Evolutionary conservation across 441 rosid genomes (phyloP), one percentile per base, ranked within the genome.

Genomic region (Melastoma candidum): DNA sequence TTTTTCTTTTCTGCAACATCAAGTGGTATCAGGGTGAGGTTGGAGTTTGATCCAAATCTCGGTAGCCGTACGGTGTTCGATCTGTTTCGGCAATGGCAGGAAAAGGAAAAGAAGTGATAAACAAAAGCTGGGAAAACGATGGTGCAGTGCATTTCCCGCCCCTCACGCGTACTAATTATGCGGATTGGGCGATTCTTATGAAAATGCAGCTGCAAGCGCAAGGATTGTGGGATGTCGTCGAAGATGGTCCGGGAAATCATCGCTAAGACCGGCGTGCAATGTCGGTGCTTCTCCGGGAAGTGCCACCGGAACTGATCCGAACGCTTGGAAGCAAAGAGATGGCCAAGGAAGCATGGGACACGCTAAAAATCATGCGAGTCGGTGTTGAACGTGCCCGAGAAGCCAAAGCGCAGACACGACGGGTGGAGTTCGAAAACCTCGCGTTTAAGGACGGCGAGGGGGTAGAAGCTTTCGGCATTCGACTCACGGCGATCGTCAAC

Each of bases 311-410:
- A 13, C 51, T 48, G 51, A 14, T 48, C 2, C 5, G 22, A 2
- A 48, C 51, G 22, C 22, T 48, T 48, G 51, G 51, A 13, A 25
- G n/a, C 11, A 48, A 48, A 25, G 8, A 48, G 51, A 48, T 5
- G n/a, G 51, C 51, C 22, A 48, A 48, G 51, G 51, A 48, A 14
- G 51, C 51, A 12, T 48, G 51, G 51, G 51, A 48, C 22, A 48
- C 22, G 51, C 2, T 48, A 13, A 2, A 4, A 13, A 48, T 48
- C 22, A 17, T 17, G 22, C 22, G 22, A 17, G 22, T 17, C 22
- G 22, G 22, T 17, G 22, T 48, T 25, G 51, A 48, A 25, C 13
- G 51, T 13, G 51, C 5, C 22, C 51, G 51, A 25, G 51, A 48
- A 13, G 8, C 51, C 14, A 14, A 14, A 25, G 51, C 51, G 22